Base-by-base conservation (phyloP, 2,329 filamentous ascomycete species). In the Claviceps pazoutovae region DNA sequence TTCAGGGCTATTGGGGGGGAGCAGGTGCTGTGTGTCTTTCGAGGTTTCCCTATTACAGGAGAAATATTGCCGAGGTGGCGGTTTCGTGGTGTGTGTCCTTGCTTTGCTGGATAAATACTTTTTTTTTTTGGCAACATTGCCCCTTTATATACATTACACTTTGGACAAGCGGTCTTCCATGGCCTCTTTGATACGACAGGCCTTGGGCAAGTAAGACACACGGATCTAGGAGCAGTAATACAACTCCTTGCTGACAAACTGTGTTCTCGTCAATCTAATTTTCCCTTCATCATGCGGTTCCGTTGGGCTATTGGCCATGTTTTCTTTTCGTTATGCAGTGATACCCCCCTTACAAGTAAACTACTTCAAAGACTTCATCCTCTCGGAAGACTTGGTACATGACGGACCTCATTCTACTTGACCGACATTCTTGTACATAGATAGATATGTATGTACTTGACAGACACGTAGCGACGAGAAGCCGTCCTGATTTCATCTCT, bases 251-350 rank as follows among this genome's bases (percentile, higher is more conserved):
- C 23, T 14, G 6, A 21, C 21, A 13, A 45, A 30, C 9, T n/a
- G 19, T 46, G 34, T 37, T 47, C 36, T 23, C 30, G 13, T 8
- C 47, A 50, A 43, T 46, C 46, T 43, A 11, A 3, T 34, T 34
- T 37, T 61, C 49, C 3, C 49, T 50, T 58, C 58, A 56, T 59
- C 54, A 46, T 51, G 49, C 19, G 37, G 34, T 47, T 36, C 41
- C 51, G 41, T 44, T 49, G 56, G 58, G 34, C 30, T 51, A 56
- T 56, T 58, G 55, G 5, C 11, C 2, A 9, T 56, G 52, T 54
- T 53, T 61, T 58, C 1, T 50, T 50, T 64, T 64, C 59, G 56
- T 65, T 64, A 59, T 60, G 57, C 59, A 61, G 61, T 60, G 64
- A 66, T 66, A 66, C 64, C 64, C 64, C 59, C 23, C 1, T 23